Base-by-base conservation (phyloP, 139 green algal species). In the Nannochloris sp. region DNA sequence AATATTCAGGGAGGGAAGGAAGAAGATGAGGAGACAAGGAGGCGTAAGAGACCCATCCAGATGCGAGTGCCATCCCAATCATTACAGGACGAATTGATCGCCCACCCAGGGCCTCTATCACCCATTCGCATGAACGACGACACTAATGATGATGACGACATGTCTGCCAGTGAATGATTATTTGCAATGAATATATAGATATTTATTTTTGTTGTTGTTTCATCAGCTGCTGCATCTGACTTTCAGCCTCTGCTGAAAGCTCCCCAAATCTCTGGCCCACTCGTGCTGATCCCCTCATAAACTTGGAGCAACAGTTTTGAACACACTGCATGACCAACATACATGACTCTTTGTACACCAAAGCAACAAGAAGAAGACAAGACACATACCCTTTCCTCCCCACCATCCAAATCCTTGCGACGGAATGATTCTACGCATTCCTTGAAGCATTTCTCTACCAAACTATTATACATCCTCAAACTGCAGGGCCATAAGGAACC, bases 401-500 rank as follows among this genome's bases (percentile, higher is more conserved):
- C 78, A 9, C 73, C 80, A 23, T 92, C 88, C 13, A 98, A 75
- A 23, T 85, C 85, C 59, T 96, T 97, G 46, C 85, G 87, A 17
- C 91, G 75, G 74, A 98, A 98, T 29, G 76, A 81, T 29, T 94
- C 79, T 2, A 95, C 83, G 68, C 93, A 98, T 65, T 96, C 82
- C 48, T 72, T 82, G 72, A 98, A 98, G 49, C 93, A 98, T 16
- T 77, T 57, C 78, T 98, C 90, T 23, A 98, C 91, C 6, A 98
- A 76, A 23, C 57, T 79, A 74, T 98, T 98, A 78, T 98, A 98
- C 85, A 98, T 91, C n/a, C 83, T 73, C 61, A 98, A 66, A 65
- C 87, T 94, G 82, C 64, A 53, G 6, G 6, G 3, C 31, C 31
- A 37, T 37, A 4, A 40, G 11, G 33, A 40, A 40, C 11, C 33